phyloP scores from a whole-genome alignment of 2,329 filamentous ascomycete genomes.

The Monilinia fructicola region DNA sequence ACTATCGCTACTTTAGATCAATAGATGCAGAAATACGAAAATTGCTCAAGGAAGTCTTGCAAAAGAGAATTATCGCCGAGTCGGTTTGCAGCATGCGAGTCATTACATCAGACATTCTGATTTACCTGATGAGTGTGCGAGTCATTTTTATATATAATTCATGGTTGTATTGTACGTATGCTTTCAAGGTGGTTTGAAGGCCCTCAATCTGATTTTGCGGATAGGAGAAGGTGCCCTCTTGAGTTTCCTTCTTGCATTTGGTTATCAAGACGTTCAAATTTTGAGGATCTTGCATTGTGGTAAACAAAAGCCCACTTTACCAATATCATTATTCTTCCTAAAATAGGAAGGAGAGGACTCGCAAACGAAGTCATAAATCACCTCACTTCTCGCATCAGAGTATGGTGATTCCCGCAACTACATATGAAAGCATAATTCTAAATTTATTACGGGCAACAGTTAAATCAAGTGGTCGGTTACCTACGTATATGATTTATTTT shows the following conservation, averaged over 20 bases:
- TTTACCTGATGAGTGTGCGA: background rate
- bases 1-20: constrained; percentile 49
- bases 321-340: background rate
- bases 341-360: background rate
- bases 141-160: background rate
- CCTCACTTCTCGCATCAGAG: background rate
- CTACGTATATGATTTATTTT: background rate
- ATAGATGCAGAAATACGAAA: constrained; percentile 26
- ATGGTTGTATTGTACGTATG: background rate
- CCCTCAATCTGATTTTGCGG: background rate
- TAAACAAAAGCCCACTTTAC: background rate
- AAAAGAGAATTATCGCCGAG: background rate
- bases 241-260: background rate
- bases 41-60: background rate
- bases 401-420: too few relatives aligned
- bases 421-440: background rate
- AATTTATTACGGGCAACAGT: background rate
- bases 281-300: background rate
- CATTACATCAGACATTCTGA: background rate
- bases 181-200: background rate
- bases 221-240: background rate
- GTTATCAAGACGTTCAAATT: background rate
- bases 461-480: background rate
- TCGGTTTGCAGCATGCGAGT: background rate
- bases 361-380: background rate